Base-by-base conservation (phyloP, 1,284 basidiomycete species). In the Melampsora larici-populina region DNA sequence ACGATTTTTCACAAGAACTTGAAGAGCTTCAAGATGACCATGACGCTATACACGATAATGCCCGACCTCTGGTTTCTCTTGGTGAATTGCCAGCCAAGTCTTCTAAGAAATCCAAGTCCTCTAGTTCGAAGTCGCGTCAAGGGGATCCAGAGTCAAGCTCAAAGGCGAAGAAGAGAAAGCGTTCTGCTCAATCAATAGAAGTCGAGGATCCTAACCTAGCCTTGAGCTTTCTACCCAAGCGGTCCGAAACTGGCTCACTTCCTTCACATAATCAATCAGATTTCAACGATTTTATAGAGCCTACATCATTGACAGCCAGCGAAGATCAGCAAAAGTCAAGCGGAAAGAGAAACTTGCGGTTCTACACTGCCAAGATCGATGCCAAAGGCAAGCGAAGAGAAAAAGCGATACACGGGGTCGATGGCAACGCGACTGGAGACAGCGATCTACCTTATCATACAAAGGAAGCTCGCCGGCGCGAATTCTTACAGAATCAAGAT, bases 311-410 rank as follows among this genome's bases (percentile, higher is more conserved):
- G 24, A 87, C 88, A 75, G 85, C 87, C 31, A 88, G 88, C 18
- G 95, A 97, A 81, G 87, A 89, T 6, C 87, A 87, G 13, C 94
- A 97, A 85, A 97, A 97, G 84, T 88, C 86, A 51, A 89, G 90
- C 7, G 89, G 90, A 78, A 90, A 89, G 80, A 89, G 89, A 82
- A 88, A 91, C 11, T 87, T 97, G 29, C 90, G 91, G 43, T 97
- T 97, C 89, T 89, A 96, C 82, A 91, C 91, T 0, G 89, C 92
- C 65, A 89, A 89, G 82, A 91, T 92, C 79, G 92, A 93, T 69
- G 89, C 89, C 75, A 89, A 89, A 63, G 66, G 58, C 92, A 92
- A 15, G 73, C 63, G 5, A 69, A 79, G 80, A 85, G 81, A 80
- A 83, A 78, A 81, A 87, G 88, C 79, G 83, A 85, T 85, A 83